Conservation (phyloP, 1,284 basidiomycete species). For the Ceratobasidium sp. region DNA sequence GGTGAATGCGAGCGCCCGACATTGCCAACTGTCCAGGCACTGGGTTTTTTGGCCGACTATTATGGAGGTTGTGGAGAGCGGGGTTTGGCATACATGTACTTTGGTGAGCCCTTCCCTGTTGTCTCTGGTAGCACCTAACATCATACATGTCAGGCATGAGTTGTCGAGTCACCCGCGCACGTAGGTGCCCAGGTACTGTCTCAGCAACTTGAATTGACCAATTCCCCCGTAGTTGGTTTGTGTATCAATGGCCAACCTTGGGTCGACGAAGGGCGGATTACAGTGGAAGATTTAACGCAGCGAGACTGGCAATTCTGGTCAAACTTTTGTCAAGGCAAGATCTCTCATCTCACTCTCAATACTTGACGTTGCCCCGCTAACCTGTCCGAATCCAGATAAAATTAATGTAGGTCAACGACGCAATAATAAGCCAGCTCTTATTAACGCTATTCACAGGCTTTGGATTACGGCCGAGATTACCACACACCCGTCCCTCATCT, state of each 20-base stretch:
- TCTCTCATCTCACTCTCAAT: not conserved
- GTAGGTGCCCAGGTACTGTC: slow-evolving; percentile 48
- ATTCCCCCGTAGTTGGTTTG: slow-evolving; percentile 61
- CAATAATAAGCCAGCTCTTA: slow-evolving; percentile 49
- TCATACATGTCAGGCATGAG: slow-evolving; percentile 66
- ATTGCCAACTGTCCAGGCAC: slow-evolving; percentile 67
- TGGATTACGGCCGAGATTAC: slow-evolving; percentile 60
- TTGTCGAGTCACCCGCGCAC: slow-evolving; percentile 59
- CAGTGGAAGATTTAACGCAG: slow-evolving; percentile 62
- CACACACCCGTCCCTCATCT: slow-evolving; percentile 56
- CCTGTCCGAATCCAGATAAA: not conserved
- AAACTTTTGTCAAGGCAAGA: slow-evolving; percentile 60
- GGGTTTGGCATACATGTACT: slow-evolving; percentile 48
- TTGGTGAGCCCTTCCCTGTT: slow-evolving; percentile 40
- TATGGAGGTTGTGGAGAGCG: slow-evolving; percentile 59
- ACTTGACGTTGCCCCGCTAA: slow-evolving; percentile 60
- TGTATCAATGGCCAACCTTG: slow-evolving; percentile 66
- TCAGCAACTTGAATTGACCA: not conserved
- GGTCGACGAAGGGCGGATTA: slow-evolving; percentile 63
- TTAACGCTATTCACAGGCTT: not conserved
- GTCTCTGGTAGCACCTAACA: not conserved
- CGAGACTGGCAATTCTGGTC: slow-evolving; percentile 68
- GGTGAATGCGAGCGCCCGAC: slow-evolving; percentile 66
- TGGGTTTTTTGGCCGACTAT: slow-evolving; percentile 68
- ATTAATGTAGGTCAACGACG: not conserved